These are phyloP conservation scores for Kokia cookei DNA, from an alignment of 441 rosid species.

Conservation along the genomic window DNA sequence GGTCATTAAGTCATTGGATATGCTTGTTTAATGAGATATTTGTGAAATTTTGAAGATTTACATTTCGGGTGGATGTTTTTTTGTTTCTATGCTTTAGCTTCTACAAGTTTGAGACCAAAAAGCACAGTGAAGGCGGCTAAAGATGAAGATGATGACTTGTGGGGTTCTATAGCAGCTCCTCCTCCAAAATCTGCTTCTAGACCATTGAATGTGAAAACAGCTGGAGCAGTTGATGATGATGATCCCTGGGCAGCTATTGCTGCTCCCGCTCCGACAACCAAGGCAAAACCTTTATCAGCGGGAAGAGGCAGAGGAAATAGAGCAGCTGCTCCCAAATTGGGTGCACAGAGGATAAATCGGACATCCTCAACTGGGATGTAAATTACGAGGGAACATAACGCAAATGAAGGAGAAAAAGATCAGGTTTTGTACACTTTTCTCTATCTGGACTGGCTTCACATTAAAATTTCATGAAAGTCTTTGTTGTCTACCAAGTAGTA, in stretches of 20 bases:
- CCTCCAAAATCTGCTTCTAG: conserved; percentile 60
- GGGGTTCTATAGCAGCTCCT: conserved; percentile 97
- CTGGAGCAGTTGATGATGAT: conserved; percentile 37
- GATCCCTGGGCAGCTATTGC: conserved; percentile 98
- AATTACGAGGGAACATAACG: not conserved
- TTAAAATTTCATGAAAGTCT: conserved; percentile 2
- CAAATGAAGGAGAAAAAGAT: not conserved
- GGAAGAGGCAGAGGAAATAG: conserved; percentile 77
- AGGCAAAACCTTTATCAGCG: conserved; percentile 69
- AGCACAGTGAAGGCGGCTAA: conserved; percentile 33
- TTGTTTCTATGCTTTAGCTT: conserved; percentile 22
- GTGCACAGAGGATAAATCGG: conserved; percentile 92
- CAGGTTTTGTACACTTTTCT: conserved; percentile 32
- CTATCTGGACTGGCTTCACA: conserved; percentile 21
- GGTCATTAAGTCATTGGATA: not conserved
- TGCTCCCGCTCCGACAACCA: conserved; percentile 88
- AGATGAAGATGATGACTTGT: conserved; percentile 80
- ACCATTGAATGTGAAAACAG: conserved; percentile 57
- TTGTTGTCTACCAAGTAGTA: conserved; percentile 17
- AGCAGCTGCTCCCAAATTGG: conserved; percentile 64
- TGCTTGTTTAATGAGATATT: not conserved
- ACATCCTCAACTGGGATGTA: conserved; percentile 70
- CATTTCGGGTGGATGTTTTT: not conserved
- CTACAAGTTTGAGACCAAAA: conserved; percentile 54
- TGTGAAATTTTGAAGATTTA: not conserved